phyloP scores from a whole-genome alignment of 176 grass and related monocot genomes.

The Poa pratensis region DNA sequence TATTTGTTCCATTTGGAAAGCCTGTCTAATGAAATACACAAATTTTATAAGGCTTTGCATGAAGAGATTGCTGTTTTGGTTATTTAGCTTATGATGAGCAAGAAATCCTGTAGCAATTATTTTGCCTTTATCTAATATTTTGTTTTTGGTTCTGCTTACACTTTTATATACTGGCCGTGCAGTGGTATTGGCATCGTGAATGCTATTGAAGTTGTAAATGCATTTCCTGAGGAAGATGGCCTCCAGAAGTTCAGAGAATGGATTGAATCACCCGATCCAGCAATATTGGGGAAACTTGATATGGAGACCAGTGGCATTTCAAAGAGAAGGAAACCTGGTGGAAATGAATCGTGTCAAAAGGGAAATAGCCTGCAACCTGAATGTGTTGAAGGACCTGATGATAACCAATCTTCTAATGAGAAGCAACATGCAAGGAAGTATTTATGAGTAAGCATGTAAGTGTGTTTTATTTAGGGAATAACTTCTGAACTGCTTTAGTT shows the following conservation, averaged over 20 bases:
- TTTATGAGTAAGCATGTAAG: constrained; percentile 97
- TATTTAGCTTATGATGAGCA: constrained; percentile 24
- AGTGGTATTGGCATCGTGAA: constrained; percentile 99
- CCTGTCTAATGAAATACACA: constrained; percentile 9
- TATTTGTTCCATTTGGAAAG: not conserved
- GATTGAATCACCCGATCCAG: constrained; percentile 94
- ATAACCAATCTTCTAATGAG: constrained; percentile 51
- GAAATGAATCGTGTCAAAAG: constrained; percentile 50
- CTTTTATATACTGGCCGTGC: constrained; percentile 35
- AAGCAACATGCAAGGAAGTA: constrained; percentile 59
- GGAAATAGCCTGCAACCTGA: constrained; percentile 41
- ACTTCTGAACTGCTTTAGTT: constrained; percentile 12
- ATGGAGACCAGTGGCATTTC: constrained; percentile 50
- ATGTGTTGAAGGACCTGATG: constrained; percentile 48
- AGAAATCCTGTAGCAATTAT: not conserved
- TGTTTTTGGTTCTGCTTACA: constrained; percentile 17
- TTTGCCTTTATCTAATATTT: not conserved
- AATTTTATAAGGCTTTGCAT: constrained; percentile 21
- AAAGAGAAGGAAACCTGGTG: constrained; percentile 59
- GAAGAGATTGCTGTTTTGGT: not conserved
- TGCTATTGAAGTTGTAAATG: constrained; percentile 95
- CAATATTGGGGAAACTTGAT: constrained; percentile 75
- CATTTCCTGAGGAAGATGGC: constrained; percentile 96
- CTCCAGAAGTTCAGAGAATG: constrained; percentile 90
- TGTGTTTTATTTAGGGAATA: constrained; percentile 33